Evolutionary conservation across 2,329 filamentous ascomycete genomes (phyloP).

Genomic region (Trichoderma pleuroti): DNA sequence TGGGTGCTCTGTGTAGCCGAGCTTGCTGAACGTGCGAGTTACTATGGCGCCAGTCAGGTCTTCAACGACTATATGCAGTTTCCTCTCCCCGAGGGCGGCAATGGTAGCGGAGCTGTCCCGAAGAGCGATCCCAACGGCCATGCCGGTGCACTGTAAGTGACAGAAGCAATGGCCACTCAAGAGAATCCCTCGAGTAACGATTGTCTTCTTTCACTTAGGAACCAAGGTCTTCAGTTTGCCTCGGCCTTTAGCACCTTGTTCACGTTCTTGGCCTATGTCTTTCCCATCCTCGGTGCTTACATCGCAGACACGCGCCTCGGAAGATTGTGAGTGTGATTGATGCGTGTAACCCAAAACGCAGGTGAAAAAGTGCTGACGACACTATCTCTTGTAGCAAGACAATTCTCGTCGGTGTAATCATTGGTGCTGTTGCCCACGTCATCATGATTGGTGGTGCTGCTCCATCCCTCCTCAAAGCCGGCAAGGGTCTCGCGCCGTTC

Average conservation of each 20-base stretch:
- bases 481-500: constrained; percentile 18
- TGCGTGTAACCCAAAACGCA: background rate
- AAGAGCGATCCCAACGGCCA: constrained; percentile 19
- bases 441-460: constrained; percentile 19
- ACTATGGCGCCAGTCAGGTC: constrained; percentile 15
- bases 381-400: constrained; percentile 1
- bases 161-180: background rate
- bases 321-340: constrained; percentile 14
- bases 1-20: constrained; percentile 19
- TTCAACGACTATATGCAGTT: constrained; percentile 21
- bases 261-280: constrained; percentile 20
- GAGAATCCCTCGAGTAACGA: background rate
- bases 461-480: constrained; percentile 16
- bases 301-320: constrained; percentile 17
- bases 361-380: background rate
- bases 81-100: constrained; percentile 14
- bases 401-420: constrained; percentile 14
- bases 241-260: constrained; percentile 19
- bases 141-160: constrained; percentile 17
- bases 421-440: constrained; percentile 18
- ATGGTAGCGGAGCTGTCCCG: constrained; percentile 16
- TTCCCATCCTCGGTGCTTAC: constrained; percentile 18
- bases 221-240: constrained; percentile 17
- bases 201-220: background rate
- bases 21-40: constrained; percentile 19